These are phyloP conservation scores for Stagonosporopsis chrysanthemi DNA, from an alignment of 2,329 filamentous ascomycete species.

Conservation along the genomic window DNA sequence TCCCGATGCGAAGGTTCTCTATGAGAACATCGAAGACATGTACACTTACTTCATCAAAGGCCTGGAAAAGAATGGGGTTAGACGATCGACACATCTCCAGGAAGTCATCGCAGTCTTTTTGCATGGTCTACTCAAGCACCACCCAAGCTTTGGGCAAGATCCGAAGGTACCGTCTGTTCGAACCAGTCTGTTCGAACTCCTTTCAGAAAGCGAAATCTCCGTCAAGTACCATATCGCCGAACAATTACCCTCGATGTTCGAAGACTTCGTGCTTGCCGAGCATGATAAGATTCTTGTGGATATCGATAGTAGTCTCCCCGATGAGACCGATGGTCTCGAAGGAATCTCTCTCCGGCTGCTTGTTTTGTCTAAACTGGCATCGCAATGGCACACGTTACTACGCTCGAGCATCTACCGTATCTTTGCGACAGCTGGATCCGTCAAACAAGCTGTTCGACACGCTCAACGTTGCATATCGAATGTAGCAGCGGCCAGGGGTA, in stretches of 20 bases:
- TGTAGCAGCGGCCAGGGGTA: conserved; percentile 70
- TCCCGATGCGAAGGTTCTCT: conserved; percentile 53
- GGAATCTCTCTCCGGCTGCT: conserved; percentile 86
- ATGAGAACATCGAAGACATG: conserved; percentile 73
- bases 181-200: conserved; percentile 76
- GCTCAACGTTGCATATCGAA: conserved; percentile 74
- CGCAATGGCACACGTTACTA: conserved; percentile 83
- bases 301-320: conserved; percentile 79
- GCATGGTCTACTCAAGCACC: conserved; percentile 70
- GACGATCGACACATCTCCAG: conserved; percentile 72
- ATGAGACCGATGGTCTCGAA: conserved; percentile 73
- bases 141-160: conserved; percentile 71
- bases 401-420: conserved; percentile 91
- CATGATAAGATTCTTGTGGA: conserved; percentile 88
- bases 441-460: conserved; percentile 70
- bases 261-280: conserved; percentile 78
- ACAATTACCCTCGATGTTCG: conserved; percentile 76
- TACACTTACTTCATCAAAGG: conserved; percentile 79
- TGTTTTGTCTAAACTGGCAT: conserved; percentile 77
- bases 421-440: conserved; percentile 84
- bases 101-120: conserved; percentile 73
- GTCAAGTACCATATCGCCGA: conserved; percentile 80
- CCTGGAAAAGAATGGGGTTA: conserved; percentile 70
- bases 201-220: conserved; percentile 69
- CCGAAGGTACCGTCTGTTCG: conserved; percentile 68